Percentiles rank a stretch among this genome's conserved stretches.
phyloP scores from a whole-genome alignment of 1,284 basidiomycete species.

The Athelia psychrophila region DNA sequence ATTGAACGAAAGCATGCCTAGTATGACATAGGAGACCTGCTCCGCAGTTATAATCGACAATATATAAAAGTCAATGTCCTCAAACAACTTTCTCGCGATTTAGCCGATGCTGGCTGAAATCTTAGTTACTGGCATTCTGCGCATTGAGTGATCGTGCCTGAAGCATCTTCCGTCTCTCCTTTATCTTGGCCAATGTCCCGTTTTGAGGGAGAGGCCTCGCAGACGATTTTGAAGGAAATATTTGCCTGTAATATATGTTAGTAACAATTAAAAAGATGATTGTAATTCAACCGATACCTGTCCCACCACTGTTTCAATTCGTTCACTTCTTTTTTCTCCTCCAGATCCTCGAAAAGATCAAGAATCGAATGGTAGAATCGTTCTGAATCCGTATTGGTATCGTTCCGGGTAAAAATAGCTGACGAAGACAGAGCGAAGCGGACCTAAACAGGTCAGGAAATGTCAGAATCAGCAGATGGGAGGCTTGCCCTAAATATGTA shows the following conservation, averaged over 20 bases:
- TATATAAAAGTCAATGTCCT: too few relatives aligned
- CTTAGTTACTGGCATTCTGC: too few relatives aligned
- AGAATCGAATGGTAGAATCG: not conserved
- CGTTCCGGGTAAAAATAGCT: not conserved
- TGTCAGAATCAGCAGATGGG: not conserved
- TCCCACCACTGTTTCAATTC: not conserved
- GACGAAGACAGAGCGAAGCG: not conserved
- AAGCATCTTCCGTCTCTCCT: constrained; percentile 1
- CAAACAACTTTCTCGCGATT: too few relatives aligned
- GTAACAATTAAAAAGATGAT: not conserved
- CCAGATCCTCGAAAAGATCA: not conserved
- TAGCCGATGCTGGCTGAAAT: too few relatives aligned
- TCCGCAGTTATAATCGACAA: too few relatives aligned
- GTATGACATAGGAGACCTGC: too few relatives aligned
- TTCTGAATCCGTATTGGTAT: not conserved
- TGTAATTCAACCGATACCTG: not conserved
- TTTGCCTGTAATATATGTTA: constrained; percentile 1
- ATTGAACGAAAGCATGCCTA: too few relatives aligned
- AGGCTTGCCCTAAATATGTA: not conserved
- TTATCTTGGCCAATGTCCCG: constrained; percentile 1
- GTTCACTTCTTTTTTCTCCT: not conserved
- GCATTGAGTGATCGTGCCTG: too few relatives aligned
- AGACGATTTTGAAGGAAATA: constrained; percentile 1
- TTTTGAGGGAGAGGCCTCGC: not conserved
- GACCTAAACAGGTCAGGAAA: not conserved